Conservation (phyloP, 257 asterid genomes). For the Echites panduratus region DNA sequence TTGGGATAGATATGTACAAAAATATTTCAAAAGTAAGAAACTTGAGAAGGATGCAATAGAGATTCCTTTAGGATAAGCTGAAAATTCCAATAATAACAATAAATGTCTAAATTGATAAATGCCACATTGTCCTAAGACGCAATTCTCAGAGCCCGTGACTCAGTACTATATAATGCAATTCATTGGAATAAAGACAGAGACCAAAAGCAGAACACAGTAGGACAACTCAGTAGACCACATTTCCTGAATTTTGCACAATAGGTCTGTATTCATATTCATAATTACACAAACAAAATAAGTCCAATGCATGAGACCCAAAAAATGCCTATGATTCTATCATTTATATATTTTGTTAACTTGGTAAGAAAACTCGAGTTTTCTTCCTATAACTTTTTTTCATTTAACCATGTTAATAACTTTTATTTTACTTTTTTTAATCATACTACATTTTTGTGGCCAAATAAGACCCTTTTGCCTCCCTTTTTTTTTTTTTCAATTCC, state of each 20-base stretch:
- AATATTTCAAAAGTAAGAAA: background rate
- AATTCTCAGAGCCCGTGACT: constrained; percentile 13
- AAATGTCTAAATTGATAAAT: background rate
- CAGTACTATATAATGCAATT: background rate
- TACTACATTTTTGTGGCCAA: no score
- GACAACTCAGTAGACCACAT: constrained; percentile 2
- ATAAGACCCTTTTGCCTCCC: no score
- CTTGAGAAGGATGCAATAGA: constrained; percentile 1
- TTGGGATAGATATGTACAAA: background rate
- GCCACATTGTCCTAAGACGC: constrained; percentile 1
- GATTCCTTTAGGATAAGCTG: constrained; percentile 7
- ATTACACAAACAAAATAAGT: no score
- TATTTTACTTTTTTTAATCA: no score
- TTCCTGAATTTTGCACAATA: background rate
- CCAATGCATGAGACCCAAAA: no score
- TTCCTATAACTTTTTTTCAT: no score
- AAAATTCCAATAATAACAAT: no score
- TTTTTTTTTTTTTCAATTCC: no score
- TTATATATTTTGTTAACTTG: no score
- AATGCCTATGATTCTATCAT: no score
- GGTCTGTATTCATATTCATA: background rate
- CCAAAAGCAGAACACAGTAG: constrained; percentile 1
- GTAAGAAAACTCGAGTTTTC: no score
- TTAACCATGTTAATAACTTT: no score
- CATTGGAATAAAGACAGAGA: background rate